phyloP scores from a whole-genome alignment of 352 stramenopile genomes.

The Blastocystis sp. region DNA sequence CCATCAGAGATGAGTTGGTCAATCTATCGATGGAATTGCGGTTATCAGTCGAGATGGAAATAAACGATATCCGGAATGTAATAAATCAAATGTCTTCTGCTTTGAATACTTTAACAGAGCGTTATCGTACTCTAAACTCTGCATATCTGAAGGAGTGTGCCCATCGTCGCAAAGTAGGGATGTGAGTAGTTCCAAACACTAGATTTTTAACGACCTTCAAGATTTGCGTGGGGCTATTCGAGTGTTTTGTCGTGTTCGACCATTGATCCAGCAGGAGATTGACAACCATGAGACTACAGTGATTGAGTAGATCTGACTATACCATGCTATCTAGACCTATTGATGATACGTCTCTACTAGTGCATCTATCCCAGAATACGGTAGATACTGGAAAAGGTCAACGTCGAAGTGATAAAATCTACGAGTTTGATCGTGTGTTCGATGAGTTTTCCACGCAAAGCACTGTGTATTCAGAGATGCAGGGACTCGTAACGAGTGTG shows the following conservation, averaged over 20 bases:
- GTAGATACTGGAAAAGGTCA: conserved; percentile 38
- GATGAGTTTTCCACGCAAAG: conserved; percentile 40
- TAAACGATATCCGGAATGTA: not conserved
- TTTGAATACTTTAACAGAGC: not conserved
- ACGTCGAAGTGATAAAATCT: conserved; percentile 57
- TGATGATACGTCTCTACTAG: not conserved
- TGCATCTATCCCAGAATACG: not conserved
- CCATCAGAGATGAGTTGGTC: not conserved
- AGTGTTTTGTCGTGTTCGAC: conserved; percentile 53
- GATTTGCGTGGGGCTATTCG: conserved; percentile 33
- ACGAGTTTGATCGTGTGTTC: conserved; percentile 64
- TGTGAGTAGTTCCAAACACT: not conserved
- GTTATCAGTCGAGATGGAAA: conserved; percentile 39
- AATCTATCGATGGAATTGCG: conserved; percentile 31
- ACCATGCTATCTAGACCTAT: not conserved
- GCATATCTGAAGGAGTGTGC: conserved; percentile 19
- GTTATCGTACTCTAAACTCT: not conserved
- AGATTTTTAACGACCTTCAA: conserved; percentile 52
- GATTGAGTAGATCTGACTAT: not conserved
- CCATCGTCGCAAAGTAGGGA: not conserved
- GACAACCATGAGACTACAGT: not conserved
- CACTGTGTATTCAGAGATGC: conserved; percentile 66
- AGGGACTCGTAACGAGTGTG: conserved; percentile 67
- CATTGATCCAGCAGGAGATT: not conserved
- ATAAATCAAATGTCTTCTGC: not conserved